Evolutionary conservation across 805 yeast species (phyloP).

Genomic region (Candida morakotiae): DNA sequence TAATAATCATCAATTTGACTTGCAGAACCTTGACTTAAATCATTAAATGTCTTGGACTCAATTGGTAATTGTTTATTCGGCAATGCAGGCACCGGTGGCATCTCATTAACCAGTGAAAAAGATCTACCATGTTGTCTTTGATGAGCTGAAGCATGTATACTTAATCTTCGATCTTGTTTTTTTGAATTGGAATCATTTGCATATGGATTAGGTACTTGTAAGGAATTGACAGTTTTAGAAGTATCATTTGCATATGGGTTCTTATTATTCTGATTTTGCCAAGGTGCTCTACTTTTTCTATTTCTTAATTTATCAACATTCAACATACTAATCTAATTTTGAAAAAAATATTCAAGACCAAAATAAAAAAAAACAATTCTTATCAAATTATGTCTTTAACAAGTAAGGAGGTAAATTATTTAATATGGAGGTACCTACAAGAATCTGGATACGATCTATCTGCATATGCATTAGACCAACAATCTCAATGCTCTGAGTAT

Average conservation of each 20-base stretch:
- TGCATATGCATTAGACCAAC: conserved; percentile 77
- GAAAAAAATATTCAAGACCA: no score
- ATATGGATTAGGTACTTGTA: conserved; percentile 8
- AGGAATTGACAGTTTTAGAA: neutral
- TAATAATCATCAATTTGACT: conserved; percentile 69
- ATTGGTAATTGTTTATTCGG: conserved; percentile 9
- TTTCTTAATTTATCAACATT: conserved; percentile 28
- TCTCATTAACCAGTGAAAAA: conserved; percentile 17
- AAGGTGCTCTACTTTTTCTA: conserved; percentile 41
- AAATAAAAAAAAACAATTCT: neutral
- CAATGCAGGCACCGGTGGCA: conserved; percentile 30
- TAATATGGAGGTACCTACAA: conserved; percentile 89
- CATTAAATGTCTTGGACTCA: conserved; percentile 21
- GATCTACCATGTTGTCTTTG: conserved; percentile 27
- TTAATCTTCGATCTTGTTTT: conserved; percentile 25
- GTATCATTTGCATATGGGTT: conserved; percentile 12
- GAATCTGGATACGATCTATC: conserved; percentile 77
- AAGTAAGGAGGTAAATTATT: conserved; percentile 80
- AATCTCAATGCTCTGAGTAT: conserved; percentile 55
- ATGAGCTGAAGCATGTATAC: conserved; percentile 37
- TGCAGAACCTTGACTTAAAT: conserved; percentile 64
- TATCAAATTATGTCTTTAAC: conserved; percentile 62
- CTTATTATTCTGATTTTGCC: conserved; percentile 22
- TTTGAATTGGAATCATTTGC: conserved; percentile 7
- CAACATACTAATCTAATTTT: no score